Percentiles rank a stretch among this genome's conserved stretches.
These are phyloP conservation scores for Caloboletus firmus DNA, from an alignment of 1,284 basidiomycete genomes.

Conservation along the genomic window DNA sequence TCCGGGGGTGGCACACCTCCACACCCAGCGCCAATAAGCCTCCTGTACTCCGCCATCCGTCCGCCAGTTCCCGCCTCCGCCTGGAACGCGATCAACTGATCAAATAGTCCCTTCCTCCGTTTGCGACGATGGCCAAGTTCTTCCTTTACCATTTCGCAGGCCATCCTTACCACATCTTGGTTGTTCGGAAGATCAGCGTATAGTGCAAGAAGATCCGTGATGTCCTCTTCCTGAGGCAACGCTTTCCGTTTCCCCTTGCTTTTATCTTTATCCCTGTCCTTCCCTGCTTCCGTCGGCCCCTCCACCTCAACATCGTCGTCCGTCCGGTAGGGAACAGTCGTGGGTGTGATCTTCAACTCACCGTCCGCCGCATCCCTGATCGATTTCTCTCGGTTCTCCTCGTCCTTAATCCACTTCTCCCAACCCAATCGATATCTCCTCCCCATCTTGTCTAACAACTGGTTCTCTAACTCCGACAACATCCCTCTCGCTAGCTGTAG, in stretches of 20 bases:
- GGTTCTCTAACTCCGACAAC: slow-evolving; percentile 64
- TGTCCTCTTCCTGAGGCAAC: slow-evolving; percentile 50
- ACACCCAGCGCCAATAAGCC: slow-evolving; percentile 84
- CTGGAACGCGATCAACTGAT: slow-evolving; percentile 75
- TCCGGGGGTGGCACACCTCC: slow-evolving; percentile 84
- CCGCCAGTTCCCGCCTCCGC: slow-evolving; percentile 88
- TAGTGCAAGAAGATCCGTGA: slow-evolving; percentile 60
- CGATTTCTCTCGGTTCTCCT: slow-evolving; percentile 71
- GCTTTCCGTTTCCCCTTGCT: slow-evolving; percentile 52
- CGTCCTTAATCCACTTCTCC: slow-evolving; percentile 89
- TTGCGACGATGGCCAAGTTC: slow-evolving; percentile 67
- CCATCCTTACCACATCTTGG: slow-evolving; percentile 55
- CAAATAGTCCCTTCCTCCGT: slow-evolving; percentile 70
- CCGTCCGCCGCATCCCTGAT: slow-evolving; percentile 61
- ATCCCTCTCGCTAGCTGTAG: slow-evolving; percentile 63
- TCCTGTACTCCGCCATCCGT: slow-evolving; percentile 83
- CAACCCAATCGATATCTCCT: slow-evolving; percentile 82
- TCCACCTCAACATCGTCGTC: slow-evolving; percentile 44
- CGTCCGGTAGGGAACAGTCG: slow-evolving; percentile 44
- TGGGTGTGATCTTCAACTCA: slow-evolving; percentile 45
- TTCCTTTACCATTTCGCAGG: slow-evolving; percentile 60
- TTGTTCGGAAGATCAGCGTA: slow-evolving; percentile 58
- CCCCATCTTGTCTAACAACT: slow-evolving; percentile 75
- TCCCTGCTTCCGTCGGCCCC: slow-evolving; percentile 21
- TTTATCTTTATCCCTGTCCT: slow-evolving; percentile 36